Conservation (phyloP, 371 early-diverging fungal genomes). For the Conidiobolus incongruus region DNA sequence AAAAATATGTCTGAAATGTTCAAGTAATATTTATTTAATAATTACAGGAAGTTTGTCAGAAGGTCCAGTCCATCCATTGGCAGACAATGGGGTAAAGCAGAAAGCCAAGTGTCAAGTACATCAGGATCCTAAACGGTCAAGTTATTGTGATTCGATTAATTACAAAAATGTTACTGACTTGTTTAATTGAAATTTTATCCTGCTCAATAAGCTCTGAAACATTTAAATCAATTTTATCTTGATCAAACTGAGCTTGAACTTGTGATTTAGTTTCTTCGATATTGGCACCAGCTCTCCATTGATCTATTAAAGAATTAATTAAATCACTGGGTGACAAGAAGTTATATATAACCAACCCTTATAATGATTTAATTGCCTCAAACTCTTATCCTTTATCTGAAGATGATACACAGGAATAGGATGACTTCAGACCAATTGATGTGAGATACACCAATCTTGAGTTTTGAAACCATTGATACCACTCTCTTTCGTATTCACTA, state of each 20-base stretch:
- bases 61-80: constrained; percentile 33
- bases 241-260: constrained; percentile 14
- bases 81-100: constrained; percentile 93
- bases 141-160: neutral
- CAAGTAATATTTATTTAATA: too few relatives aligned
- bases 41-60: constrained; percentile 13
- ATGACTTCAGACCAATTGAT: constrained; percentile 99
- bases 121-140: constrained; percentile 63
- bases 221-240: neutral
- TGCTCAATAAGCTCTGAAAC: too few relatives aligned
- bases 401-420: constrained; percentile 93
- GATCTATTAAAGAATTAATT: neutral
- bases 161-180: too few relatives aligned
- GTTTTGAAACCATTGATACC: constrained; percentile 90
- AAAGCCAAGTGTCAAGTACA: constrained; percentile 99
- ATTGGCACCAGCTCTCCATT: constrained; percentile 20
- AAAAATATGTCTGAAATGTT: too few relatives aligned
- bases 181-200: too few relatives aligned
- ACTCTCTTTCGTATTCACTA: constrained; percentile 54
- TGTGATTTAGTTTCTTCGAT: constrained; percentile 28
- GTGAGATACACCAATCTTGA: constrained; percentile 98
- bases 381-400: neutral
- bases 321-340: neutral
- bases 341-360: neutral
- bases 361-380: constrained; percentile 18